Base-by-base conservation (phyloP, 257 asterid genomes). In the Penstemon davidsonii region DNA sequence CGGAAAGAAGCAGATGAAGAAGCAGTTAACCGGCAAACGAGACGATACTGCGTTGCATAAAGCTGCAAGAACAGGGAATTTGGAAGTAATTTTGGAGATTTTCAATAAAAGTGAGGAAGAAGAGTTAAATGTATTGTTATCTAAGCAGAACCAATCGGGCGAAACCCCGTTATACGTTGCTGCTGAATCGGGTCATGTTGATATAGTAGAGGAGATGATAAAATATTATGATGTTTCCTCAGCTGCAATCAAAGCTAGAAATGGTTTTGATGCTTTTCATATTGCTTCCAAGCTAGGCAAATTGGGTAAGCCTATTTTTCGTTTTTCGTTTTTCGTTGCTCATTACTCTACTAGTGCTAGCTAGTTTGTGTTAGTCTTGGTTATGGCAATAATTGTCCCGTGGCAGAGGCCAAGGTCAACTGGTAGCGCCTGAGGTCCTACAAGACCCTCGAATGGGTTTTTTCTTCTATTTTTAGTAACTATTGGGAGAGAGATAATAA, bases 221-320 rank as follows among this genome's bases (percentile, higher is more conserved):
- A 82, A 78, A 54, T 60, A 82, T 60, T 85, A 79, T 73, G 92
- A 83, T 69, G 77, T 74, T 41, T 73, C 56, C 6, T 79, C 74
- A 65, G 95, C 96, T 68, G 76, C 86, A 18, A 76, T 82, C 76
- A 89, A 89, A 44, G 86, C 96, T 49, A 85, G 66, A 71, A 89
- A 83, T 78, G 95, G 96, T 1, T 87, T 44, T 77, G 96, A 89
- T 77, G 87, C 90, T 44, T 85, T 89, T 78, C 96, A 85, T 63
- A 84, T 89, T 64, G 96, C 95, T 79, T 86, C 96, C 72, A 87
- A 83, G 79, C 78, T 80, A 1, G 95, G 92, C 39, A 75, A 85
- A 62, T 64, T 87, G 37, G 96, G 96, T 89, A 47, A 78, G 72
- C 36, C 7, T 55, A 66, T 37, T 25, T 50, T 9, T 37, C 33